Evolutionary conservation across 164 flowering plant species (phyloP), one percentile per base, ranked within the genome.

Genomic region (Vitis labrusca): DNA sequence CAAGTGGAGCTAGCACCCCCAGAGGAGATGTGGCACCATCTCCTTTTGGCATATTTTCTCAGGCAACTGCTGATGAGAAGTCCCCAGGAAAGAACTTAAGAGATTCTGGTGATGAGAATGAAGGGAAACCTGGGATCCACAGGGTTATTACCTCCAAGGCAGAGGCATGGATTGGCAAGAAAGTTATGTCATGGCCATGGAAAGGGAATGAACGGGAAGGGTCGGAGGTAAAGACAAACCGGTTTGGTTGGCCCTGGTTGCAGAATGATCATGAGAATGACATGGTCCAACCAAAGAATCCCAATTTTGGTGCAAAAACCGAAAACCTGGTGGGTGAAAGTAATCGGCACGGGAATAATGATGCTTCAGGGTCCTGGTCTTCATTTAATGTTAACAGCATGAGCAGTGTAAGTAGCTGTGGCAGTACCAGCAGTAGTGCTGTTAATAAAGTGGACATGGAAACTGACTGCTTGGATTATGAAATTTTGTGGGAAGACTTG

Each of bases 401-500:
- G 67, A 91, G 98, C 80, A 96, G 97, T 78, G 91, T 78, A 10
- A 93, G 98, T 77, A 96, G 97, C 77, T 79, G 90, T 70, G 97
- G 90, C 59, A 96, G 99, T 77, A 87, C 92, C 50, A 84, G 87
- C 76, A 91, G 92, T 76, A 85, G 89, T 84, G 83, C 89, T 64
- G 62, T 88, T 63, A 92, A 92, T 77, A 92, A 82, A 79, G 76
- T 84, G 72, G 95, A 96, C 17, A 60, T 79, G 76, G 99, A 93
- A 13, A 70, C 78, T 49, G 99, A 93, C 62, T 80, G 88, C 82
- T 79, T 89, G 76, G 97, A 93, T 72, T 90, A 79, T 80, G 99
- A 93, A 79, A 93, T 96, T 30, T 81, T 83, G 79, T 96, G 99
- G 99, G 99, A 96, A 68, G 99, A 96, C 75, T 74, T 96, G 82